Percentiles rank a stretch among this genome's conserved stretches.
These are phyloP conservation scores for Clitocybe nebularis DNA, from an alignment of 1,284 basidiomycete genomes.

Conservation along the genomic window DNA sequence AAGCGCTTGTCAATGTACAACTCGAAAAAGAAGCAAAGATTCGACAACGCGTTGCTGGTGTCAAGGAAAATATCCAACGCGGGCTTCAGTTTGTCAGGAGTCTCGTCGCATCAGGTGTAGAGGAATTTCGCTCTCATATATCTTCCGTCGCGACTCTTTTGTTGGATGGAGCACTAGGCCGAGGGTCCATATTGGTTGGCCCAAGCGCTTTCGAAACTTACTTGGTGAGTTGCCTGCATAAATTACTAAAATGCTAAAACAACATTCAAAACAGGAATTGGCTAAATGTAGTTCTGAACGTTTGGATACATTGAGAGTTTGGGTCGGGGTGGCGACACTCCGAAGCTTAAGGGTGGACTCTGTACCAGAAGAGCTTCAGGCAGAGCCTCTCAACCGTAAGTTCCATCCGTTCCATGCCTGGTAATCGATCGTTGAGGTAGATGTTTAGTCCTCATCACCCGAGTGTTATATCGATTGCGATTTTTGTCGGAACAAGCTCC, in stretches of 20 bases:
- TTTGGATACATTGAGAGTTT: constrained; percentile 62
- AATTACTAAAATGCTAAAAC: constrained; percentile 1
- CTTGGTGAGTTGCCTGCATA: constrained; percentile 45
- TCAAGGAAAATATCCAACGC: constrained; percentile 57
- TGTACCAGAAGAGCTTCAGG: constrained; percentile 70
- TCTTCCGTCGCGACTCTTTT: constrained; percentile 58
- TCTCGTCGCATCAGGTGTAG: constrained; percentile 56
- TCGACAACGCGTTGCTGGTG: constrained; percentile 51
- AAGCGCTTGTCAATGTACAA: constrained; percentile 75
- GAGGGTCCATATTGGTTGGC: constrained; percentile 60
- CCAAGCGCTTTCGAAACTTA: constrained; percentile 69
- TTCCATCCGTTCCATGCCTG: constrained; percentile 7
- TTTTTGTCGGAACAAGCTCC: constrained; percentile 80
- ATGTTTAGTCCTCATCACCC: constrained; percentile 66
- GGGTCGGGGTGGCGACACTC: constrained; percentile 80
- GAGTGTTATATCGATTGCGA: constrained; percentile 85
- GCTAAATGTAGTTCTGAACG: constrained; percentile 66
- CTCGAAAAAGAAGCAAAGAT: constrained; percentile 73
- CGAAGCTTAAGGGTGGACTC: constrained; percentile 63
- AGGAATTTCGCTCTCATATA: constrained; percentile 56
- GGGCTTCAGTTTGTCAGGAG: constrained; percentile 68
- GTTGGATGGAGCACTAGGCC: constrained; percentile 60
- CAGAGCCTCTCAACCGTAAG: constrained; percentile 70
- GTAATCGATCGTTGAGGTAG: constrained; percentile 4
- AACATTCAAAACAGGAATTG: constrained; percentile 43